phyloP scores from a whole-genome alignment of 1,284 basidiomycete species.

The Trametes polyzona region DNA sequence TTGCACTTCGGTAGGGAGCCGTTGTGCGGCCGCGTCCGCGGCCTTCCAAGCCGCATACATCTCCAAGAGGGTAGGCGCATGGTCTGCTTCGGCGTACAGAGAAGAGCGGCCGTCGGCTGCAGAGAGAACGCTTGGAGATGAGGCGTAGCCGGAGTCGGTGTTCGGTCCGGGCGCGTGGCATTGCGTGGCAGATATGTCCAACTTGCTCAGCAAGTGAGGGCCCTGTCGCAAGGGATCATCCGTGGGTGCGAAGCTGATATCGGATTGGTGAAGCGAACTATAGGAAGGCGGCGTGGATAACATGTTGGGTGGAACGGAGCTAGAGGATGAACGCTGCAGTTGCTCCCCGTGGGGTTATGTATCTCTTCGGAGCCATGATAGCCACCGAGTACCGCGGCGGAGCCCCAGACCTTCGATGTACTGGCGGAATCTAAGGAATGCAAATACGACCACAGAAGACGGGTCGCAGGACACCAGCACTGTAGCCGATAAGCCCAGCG shows the following conservation, averaged over 20 bases:
- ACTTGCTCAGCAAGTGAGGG: background rate
- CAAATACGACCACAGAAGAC: background rate
- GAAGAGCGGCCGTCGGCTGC: too few species aligned
- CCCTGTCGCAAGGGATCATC: background rate
- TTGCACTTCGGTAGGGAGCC: constrained; percentile 1
- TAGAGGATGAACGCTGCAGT: background rate
- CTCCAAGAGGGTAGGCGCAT: background rate
- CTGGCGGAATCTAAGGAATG: background rate
- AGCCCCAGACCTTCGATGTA: too few species aligned
- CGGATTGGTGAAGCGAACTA: background rate
- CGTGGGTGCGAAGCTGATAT: background rate
- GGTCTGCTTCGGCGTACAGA: too few species aligned
- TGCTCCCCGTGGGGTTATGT: too few species aligned
- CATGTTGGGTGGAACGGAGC: background rate
- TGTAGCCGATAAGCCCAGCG: background rate
- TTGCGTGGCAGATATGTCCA: background rate
- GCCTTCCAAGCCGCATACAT: constrained; percentile 13
- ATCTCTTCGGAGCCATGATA: too few species aligned
- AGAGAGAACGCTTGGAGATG: background rate
- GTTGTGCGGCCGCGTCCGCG: constrained; percentile 17
- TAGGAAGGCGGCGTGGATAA: background rate
- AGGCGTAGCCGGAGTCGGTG: background rate
- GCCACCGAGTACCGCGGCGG: too few species aligned
- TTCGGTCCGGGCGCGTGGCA: background rate
- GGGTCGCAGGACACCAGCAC: background rate